Conservation (phyloP, 108 stramenopile genomes). For the Cyclostephanos invisitatus region DNA sequence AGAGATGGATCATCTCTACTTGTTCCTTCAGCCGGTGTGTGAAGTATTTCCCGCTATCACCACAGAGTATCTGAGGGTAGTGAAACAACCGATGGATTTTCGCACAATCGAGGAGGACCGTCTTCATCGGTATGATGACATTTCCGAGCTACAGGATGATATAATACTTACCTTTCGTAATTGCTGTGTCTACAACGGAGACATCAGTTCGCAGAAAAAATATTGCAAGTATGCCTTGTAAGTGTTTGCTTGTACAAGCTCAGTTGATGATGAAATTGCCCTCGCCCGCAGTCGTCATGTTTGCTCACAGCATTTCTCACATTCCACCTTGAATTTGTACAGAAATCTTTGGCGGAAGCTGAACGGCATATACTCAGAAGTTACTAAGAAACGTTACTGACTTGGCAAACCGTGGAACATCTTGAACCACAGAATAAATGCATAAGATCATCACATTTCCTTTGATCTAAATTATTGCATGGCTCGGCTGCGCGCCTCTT, state of each 20-base stretch:
- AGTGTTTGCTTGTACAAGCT: background rate
- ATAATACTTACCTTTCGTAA: slow-evolving; percentile 61
- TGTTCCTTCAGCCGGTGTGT: slow-evolving; percentile 61
- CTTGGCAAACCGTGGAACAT: too few species aligned
- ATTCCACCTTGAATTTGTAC: background rate
- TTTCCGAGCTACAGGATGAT: slow-evolving; percentile 71
- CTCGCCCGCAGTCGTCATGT: background rate
- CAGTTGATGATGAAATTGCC: background rate
- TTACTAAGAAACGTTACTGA: too few species aligned
- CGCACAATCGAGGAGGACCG: slow-evolving; percentile 76
- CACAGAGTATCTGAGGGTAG: slow-evolving; percentile 43
- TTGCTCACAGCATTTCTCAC: background rate
- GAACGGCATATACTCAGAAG: too few species aligned
- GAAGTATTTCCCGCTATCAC: slow-evolving; percentile 67
- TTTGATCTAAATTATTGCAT: too few species aligned
- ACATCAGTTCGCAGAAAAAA: slow-evolving; percentile 11
- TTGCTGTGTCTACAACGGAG: slow-evolving; percentile 74
- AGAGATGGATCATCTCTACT: slow-evolving; percentile 32
- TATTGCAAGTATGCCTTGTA: slow-evolving; percentile 15
- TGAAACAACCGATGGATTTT: slow-evolving; percentile 77
- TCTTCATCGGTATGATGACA: slow-evolving; percentile 53
- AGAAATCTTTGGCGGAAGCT: too few species aligned
- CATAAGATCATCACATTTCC: too few species aligned
- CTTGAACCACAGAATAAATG: too few species aligned
- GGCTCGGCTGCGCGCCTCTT: too few species aligned